Conservation (phyloP, 306 rosid genomes). For the Styphnolobium japonicum region DNA sequence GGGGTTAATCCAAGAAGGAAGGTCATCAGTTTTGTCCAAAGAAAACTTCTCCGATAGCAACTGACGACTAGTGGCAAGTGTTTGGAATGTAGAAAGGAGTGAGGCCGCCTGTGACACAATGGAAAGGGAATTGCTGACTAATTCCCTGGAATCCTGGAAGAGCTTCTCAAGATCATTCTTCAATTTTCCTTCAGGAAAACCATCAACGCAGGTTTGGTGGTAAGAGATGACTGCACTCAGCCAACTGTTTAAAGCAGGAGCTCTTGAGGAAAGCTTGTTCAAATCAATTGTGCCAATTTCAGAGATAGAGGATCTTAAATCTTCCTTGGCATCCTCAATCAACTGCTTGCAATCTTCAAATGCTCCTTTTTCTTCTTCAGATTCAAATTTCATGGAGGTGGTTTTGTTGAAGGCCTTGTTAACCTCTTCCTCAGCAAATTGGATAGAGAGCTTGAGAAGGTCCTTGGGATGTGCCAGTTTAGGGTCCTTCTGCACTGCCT, state of each 20-base stretch:
- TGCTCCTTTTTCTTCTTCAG: slow-evolving; percentile 50
- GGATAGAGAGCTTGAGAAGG: slow-evolving; percentile 45
- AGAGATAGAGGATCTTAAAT: slow-evolving; percentile 35
- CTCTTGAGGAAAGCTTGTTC: slow-evolving; percentile 6
- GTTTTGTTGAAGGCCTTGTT: slow-evolving; percentile 43
- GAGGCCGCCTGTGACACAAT: slow-evolving; percentile 43
- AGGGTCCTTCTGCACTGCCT: slow-evolving; percentile 14
- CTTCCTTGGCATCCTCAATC: slow-evolving; percentile 50
- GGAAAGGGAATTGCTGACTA: slow-evolving; percentile 79
- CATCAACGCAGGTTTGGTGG: slow-evolving; percentile 72
- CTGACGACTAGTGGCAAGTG: slow-evolving; percentile 21
- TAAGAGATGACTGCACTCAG: slow-evolving; percentile 82
- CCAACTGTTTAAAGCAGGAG: slow-evolving; percentile 71
- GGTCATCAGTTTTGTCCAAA: slow-evolving; percentile 34
- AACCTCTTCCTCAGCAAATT: slow-evolving; percentile 39
- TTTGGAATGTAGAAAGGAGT: slow-evolving; percentile 29
- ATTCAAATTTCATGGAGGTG: slow-evolving; percentile 3
- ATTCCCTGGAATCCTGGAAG: slow-evolving; percentile 40
- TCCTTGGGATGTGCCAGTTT: slow-evolving; percentile 46
- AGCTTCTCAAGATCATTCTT: slow-evolving; percentile 40
- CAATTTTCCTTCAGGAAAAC: slow-evolving; percentile 58
- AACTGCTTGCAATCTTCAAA: slow-evolving; percentile 69
- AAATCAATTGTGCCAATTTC: background rate
- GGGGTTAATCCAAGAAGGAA: slow-evolving; percentile 57
- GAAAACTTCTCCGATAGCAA: slow-evolving; percentile 16